phyloP scores from a whole-genome alignment of 1,139 yeast genomes.

The Geotrichum europaeum region DNA sequence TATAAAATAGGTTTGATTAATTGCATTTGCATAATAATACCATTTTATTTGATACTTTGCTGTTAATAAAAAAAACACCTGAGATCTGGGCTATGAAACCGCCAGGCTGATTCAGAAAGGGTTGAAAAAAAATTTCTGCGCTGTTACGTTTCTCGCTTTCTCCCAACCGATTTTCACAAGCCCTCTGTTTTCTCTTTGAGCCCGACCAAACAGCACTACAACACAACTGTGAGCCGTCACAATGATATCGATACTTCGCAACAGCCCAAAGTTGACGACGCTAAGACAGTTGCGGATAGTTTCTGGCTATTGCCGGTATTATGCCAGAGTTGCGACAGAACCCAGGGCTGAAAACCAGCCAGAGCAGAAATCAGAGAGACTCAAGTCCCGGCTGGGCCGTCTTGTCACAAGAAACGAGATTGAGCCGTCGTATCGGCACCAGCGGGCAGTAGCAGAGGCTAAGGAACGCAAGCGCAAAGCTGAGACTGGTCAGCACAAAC shows the following conservation, averaged over 20 bases:
- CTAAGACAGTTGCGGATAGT: background rate
- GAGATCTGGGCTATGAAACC: background rate
- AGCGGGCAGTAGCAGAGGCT: background rate
- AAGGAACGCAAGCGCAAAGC: conserved; percentile 10
- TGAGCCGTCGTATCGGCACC: background rate
- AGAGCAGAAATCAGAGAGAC: background rate
- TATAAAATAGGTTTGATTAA: too few species aligned
- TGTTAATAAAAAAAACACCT: too few species aligned
- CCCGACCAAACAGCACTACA: background rate
- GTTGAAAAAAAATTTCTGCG: background rate
- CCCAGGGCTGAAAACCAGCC: background rate
- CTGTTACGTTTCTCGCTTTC: background rate
- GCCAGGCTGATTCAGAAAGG: background rate
- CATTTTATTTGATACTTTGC: background rate
- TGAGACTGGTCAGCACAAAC: conserved; percentile 4
- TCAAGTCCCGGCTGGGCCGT: background rate
- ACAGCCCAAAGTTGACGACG: background rate
- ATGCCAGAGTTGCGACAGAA: background rate
- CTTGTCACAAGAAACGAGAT: background rate
- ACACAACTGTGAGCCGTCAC: background rate
- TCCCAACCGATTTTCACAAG: background rate
- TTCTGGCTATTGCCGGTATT: background rate
- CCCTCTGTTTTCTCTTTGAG: background rate
- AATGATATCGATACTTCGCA: background rate
- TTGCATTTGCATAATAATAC: too few species aligned